A percentile compares a stretch with the other conserved stretches of the same genome.
These are phyloP conservation scores for Dioszegia aurantiaca DNA, from an alignment of 768 basidiomycete species.

Conservation along the genomic window DNA sequence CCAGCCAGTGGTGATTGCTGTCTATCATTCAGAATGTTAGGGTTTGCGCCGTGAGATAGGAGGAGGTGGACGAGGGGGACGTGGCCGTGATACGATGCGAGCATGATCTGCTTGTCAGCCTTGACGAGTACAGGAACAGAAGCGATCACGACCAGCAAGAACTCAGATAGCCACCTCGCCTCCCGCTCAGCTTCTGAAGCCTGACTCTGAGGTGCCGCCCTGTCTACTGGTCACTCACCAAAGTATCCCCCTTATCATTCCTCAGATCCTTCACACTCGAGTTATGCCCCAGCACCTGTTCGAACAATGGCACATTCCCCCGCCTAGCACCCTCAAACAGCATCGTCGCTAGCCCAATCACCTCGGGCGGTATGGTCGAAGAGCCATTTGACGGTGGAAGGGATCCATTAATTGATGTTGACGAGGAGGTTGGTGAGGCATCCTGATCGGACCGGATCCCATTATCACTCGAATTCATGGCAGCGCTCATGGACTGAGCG, in stretches of 20 bases:
- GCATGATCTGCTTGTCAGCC: slow-evolving; percentile 10
- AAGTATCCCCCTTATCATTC: slow-evolving; percentile 16
- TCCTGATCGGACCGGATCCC: too few relatives aligned
- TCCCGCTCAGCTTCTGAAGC: too few relatives aligned
- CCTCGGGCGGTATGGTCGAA: neutral
- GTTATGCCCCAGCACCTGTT: slow-evolving; percentile 8
- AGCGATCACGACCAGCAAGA: too few relatives aligned
- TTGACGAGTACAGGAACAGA: too few relatives aligned
- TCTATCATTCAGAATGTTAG: slow-evolving; percentile 12
- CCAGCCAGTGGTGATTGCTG: slow-evolving; percentile 12
- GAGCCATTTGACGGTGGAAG: neutral
- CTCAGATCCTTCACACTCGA: slow-evolving; percentile 9
- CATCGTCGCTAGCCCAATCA: neutral
- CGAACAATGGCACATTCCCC: slow-evolving; percentile 2
- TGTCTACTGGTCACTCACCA: slow-evolving; percentile 1
- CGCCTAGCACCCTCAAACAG: slow-evolving; percentile 6
- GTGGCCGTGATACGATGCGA: slow-evolving; percentile 13
- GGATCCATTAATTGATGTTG: too few relatives aligned
- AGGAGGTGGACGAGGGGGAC: slow-evolving; percentile 1
- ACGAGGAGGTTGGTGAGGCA: too few relatives aligned
- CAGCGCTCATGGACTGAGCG: too few relatives aligned
- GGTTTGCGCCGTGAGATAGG: slow-evolving; percentile 6
- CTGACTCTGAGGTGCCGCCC: too few relatives aligned
- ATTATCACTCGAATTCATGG: too few relatives aligned
- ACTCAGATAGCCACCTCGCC: too few relatives aligned